These are phyloP conservation scores for Scleroderma bovista DNA, from an alignment of 768 basidiomycete species.

Conservation along the genomic window DNA sequence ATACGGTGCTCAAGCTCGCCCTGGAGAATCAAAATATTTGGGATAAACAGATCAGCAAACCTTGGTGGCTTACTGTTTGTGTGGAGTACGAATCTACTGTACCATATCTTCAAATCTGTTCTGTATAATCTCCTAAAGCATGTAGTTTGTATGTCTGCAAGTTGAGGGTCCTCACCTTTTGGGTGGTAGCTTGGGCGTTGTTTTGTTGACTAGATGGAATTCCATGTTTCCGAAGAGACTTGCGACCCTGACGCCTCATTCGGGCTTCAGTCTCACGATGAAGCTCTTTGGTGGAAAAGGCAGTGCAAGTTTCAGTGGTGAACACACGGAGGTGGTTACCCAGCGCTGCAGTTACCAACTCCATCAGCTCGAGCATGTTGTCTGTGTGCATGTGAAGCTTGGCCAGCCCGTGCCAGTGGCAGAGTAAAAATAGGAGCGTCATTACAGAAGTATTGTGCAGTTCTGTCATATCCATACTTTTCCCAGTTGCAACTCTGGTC, in stretches of 20 bases:
- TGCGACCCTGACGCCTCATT: conserved; percentile 3
- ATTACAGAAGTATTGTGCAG: conserved; percentile 9
- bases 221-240: not conserved
- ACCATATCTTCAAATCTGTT: too few relatives aligned
- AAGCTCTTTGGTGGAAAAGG: conserved; percentile 26
- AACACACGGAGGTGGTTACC: conserved; percentile 22
- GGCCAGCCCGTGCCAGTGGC: conserved; percentile 17
- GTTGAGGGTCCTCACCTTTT: conserved; percentile 1
- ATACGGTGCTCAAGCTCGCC: too few relatives aligned
- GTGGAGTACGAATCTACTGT: too few relatives aligned
- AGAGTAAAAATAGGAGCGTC: conserved; percentile 13
- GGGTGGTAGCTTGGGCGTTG: not conserved
- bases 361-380: conserved; percentile 1
- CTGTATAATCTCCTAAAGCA: too few relatives aligned
- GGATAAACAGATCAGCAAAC: too few relatives aligned
- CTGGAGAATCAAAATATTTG: too few relatives aligned
- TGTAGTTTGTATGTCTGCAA: conserved; percentile 25
- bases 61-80: too few relatives aligned
- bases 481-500: too few relatives aligned
- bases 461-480: too few relatives aligned
- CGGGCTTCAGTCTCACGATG: conserved; percentile 22
- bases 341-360: conserved; percentile 1
- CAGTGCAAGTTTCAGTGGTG: conserved; percentile 11
- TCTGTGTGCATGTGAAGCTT: conserved; percentile 22
- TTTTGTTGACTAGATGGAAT: not conserved